phyloP scores from a whole-genome alignment of 257 asterid genomes.

The Salvia hispanica region DNA sequence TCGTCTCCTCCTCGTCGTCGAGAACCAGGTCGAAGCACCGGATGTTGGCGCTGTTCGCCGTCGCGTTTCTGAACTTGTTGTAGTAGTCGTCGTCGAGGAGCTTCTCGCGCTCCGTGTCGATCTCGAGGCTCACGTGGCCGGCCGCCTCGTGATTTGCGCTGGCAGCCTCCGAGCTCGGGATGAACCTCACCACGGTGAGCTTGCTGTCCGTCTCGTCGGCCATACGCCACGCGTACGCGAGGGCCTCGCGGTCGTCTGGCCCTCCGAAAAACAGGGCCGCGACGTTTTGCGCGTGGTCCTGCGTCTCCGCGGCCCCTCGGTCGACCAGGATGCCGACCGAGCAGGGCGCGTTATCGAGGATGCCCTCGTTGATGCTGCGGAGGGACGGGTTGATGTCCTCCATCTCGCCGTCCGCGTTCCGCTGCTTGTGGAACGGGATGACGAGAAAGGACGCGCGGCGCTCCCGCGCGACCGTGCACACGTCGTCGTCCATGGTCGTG shows the following conservation, averaged over 20 bases:
- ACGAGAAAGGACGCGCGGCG: slow-evolving; percentile 62
- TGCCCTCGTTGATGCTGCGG: slow-evolving; percentile 66
- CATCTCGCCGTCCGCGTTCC: slow-evolving; percentile 52
- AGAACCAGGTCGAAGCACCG: slow-evolving; percentile 53
- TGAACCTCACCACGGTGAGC: slow-evolving; percentile 65
- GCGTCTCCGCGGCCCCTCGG: slow-evolving; percentile 48
- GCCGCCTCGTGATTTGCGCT: slow-evolving; percentile 12
- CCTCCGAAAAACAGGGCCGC: slow-evolving; percentile 75
- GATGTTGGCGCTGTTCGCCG: slow-evolving; percentile 40
- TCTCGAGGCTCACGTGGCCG: slow-evolving; percentile 42
- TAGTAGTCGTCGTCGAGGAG: slow-evolving; percentile 65
- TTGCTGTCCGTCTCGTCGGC: slow-evolving; percentile 44
- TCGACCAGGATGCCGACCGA: slow-evolving; percentile 79
- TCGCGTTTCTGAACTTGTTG: slow-evolving; percentile 54
- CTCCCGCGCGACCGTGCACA: slow-evolving; percentile 71
- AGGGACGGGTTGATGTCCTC: slow-evolving; percentile 70
- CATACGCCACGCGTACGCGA: slow-evolving; percentile 81
- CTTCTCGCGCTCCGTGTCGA: slow-evolving; percentile 55
- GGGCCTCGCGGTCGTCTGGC: slow-evolving; percentile 85
- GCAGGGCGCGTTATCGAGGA: slow-evolving; percentile 75
- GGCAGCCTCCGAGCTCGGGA: slow-evolving; percentile 47
- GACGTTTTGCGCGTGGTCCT: slow-evolving; percentile 47
- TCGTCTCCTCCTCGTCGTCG: slow-evolving; percentile 75
- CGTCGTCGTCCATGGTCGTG: slow-evolving; percentile 85
- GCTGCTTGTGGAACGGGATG: slow-evolving; percentile 79